phyloP scores from a whole-genome alignment of 352 stramenopile genomes.

The Blastocystis sp. region DNA sequence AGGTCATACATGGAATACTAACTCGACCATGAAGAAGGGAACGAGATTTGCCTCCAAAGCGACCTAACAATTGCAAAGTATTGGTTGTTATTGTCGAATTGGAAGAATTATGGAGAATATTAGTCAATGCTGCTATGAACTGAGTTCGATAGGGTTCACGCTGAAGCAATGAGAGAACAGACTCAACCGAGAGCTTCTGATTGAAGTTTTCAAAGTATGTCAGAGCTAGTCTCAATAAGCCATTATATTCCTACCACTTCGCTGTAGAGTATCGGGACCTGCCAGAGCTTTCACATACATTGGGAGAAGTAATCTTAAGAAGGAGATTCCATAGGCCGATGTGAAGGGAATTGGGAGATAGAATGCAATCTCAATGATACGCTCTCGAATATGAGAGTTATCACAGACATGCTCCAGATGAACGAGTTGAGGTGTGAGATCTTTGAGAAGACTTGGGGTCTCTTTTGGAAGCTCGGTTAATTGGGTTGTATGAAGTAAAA shows the following conservation, averaged over 20 bases:
- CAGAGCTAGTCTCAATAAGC: background rate
- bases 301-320: background rate
- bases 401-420: conserved; percentile 31
- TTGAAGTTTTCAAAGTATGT: conserved; percentile 44
- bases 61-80: background rate
- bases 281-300: conserved; percentile 12
- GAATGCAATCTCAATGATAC: conserved; percentile 47
- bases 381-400: conserved; percentile 17
- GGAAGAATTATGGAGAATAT: conserved; percentile 38
- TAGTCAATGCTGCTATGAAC: background rate
- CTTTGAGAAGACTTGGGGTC: background rate
- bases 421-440: conserved; percentile 34
- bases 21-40: background rate
- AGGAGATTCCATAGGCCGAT: background rate
- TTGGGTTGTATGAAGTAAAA: background rate
- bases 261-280: conserved; percentile 19
- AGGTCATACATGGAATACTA: background rate
- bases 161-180: background rate
- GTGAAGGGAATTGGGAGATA: conserved; percentile 32
- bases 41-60: conserved; percentile 8
- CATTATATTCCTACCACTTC: background rate
- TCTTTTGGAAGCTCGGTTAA: conserved; percentile 39
- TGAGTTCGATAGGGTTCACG: background rate
- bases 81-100: background rate
- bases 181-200: background rate